phyloP scores from a whole-genome alignment of 2,329 filamentous ascomycete genomes.

The Pseudocercospora vitis region DNA sequence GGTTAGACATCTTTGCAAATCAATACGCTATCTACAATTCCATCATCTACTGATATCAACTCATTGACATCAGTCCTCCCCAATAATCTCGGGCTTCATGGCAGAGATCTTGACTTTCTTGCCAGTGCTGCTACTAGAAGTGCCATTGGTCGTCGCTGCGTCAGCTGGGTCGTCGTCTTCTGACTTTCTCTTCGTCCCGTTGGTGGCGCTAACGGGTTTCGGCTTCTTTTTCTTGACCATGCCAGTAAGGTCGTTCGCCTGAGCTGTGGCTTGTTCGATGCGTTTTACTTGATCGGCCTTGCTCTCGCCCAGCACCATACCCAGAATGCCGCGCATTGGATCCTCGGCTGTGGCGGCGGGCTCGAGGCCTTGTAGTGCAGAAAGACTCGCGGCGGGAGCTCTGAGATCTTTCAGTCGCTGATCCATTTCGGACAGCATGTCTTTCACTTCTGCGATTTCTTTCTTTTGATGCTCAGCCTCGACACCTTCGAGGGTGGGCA shows the following conservation, averaged over 20 bases:
- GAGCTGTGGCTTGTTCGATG: slow-evolving; percentile 70
- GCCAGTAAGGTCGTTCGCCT: slow-evolving; percentile 71
- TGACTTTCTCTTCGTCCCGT: slow-evolving; percentile 35
- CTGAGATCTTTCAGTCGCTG: slow-evolving; percentile 70
- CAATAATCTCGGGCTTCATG: slow-evolving; percentile 4
- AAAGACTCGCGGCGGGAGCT: slow-evolving; percentile 60
- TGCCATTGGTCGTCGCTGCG: background rate
- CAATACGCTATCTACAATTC: background rate
- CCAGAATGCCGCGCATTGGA: slow-evolving; percentile 62
- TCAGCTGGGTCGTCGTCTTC: slow-evolving; percentile 22
- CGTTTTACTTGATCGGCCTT: slow-evolving; percentile 61
- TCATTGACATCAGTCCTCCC: slow-evolving; percentile 1
- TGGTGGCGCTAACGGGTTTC: slow-evolving; percentile 24
- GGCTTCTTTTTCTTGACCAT: slow-evolving; percentile 67
- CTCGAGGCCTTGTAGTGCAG: slow-evolving; percentile 46
- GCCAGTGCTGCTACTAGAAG: no score
- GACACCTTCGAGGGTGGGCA: slow-evolving; percentile 54
- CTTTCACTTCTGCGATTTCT: slow-evolving; percentile 71
- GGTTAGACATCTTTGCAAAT: background rate
- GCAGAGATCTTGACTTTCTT: slow-evolving; percentile 34
- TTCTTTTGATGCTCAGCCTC: slow-evolving; percentile 63
- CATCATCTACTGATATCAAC: background rate
- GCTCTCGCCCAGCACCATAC: slow-evolving; percentile 63
- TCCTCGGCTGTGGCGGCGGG: slow-evolving; percentile 47
- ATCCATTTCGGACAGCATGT: slow-evolving; percentile 77